Evolutionary conservation across 352 stramenopile genomes (phyloP), one percentile per base, ranked within the genome.

Genomic region (Globisporangium orthogonon): DNA sequence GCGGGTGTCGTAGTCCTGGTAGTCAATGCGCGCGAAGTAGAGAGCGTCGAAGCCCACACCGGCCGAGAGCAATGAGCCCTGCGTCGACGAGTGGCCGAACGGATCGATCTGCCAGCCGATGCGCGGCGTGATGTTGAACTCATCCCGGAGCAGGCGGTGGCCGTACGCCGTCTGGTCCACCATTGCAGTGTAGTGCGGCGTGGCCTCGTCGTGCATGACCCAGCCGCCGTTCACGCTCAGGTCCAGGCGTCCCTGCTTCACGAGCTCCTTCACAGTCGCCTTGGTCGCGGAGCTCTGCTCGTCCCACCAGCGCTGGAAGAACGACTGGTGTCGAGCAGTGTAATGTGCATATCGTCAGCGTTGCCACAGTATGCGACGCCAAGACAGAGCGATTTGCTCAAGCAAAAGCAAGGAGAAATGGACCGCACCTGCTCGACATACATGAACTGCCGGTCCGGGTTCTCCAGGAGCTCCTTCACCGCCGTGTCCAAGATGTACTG

Each of bases 201-300:
- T 85, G 4, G 96, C 97, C 66, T 99, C 97, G 70, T 99, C 97
- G 62, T 99, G 96, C 97, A 99, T 99, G 70, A 85, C 96, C 97
- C 97, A 99, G 46, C 96, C 97, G 40, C 96, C 96, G 60, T 98
- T 98, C 58, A 96, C 88, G 58, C 68, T 87, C 4, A 99, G 96
- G 53, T 95, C 86, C 6, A 98, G 76, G 15, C 96, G 92, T 0
- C 92, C 82, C 40, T 97, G 84, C 23, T 81, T 72, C 11, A 99
- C 92, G 7, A 99, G 76, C 46, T 86, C 66, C 56, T 89, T 86
- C 9, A 98, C 79, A 4, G 79, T 50, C 29, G 60, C 56, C 56
- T 97, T 92, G 30, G 80, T 79, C 15, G 75, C 54, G 7, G 84
- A 65, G 48, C 77, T 72, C 59, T 98, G 91, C 51, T 98, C 63